A percentile compares a stretch with the other conserved stretches of the same genome.
phyloP scores from a whole-genome alignment of 495 filamentous ascomycete species.

The Xylaria acuta region DNA sequence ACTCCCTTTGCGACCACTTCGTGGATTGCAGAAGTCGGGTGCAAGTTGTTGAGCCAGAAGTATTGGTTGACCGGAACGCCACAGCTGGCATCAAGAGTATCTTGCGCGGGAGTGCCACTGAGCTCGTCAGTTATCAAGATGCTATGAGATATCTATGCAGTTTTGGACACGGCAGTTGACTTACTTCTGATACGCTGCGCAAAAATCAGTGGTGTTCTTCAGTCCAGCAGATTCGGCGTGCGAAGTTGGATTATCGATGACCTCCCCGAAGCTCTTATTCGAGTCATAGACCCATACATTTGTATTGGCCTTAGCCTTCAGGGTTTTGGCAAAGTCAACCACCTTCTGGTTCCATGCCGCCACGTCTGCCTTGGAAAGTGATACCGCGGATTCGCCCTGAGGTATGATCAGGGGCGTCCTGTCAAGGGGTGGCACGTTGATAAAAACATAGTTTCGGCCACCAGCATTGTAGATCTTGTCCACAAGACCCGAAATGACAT shows the following conservation, averaged over 20 bases:
- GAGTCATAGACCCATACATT: slow-evolving; percentile 56
- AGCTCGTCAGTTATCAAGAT: slow-evolving; percentile 24
- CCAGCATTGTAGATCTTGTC: slow-evolving; percentile 67
- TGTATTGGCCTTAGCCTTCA: slow-evolving; percentile 49
- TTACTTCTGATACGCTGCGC: slow-evolving; percentile 61
- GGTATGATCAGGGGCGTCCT: slow-evolving; percentile 62
- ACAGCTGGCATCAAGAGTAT: slow-evolving; percentile 57
- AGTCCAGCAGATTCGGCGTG: slow-evolving; percentile 53
- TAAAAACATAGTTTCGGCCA: slow-evolving; percentile 75
- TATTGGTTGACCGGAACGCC: slow-evolving; percentile 62
- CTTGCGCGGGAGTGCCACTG: slow-evolving; percentile 60
- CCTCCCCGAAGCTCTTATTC: slow-evolving; percentile 55
- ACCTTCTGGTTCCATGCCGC: slow-evolving; percentile 49
- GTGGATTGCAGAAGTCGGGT: slow-evolving; percentile 66
- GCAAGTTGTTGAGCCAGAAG: slow-evolving; percentile 68
- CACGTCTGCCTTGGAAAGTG: slow-evolving; percentile 45
- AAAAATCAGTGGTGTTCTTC: slow-evolving; percentile 62
- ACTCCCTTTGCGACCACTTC: slow-evolving; percentile 60
- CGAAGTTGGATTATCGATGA: slow-evolving; percentile 59
- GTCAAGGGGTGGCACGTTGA: slow-evolving; percentile 77
- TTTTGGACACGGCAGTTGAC: slow-evolving; percentile 25
- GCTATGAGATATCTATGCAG: neutral
- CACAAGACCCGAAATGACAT: slow-evolving; percentile 60
- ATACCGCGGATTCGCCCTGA: slow-evolving; percentile 35
- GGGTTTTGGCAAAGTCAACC: slow-evolving; percentile 35